Base-by-base conservation (phyloP, 805 yeast genomes). In the Lipomyces japonicus region DNA sequence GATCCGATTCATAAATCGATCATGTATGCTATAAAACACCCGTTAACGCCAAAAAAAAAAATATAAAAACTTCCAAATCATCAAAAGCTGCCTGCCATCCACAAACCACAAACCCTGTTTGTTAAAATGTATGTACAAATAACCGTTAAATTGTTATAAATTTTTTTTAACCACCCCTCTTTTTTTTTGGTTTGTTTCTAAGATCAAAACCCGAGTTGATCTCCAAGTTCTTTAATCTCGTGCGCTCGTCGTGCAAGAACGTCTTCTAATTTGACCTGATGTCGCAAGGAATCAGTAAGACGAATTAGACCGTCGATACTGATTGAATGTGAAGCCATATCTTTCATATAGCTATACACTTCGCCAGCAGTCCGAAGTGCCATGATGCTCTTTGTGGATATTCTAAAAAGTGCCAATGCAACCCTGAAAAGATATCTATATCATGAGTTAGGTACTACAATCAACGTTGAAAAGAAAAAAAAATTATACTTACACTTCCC, bases 401-500 rank as follows among this genome's bases (percentile, higher is more conserved):
- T 49, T 28, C 65, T 59, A 50, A 67, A 62, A 44, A 67, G 43
- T 2, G 67, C 65, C 25, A 67, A 51, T 0, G 71, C 69, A 2
- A 66, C 61, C 22, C 66, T 59, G 57, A 67, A 66, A 34, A 67
- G 56, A 44, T 62, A 53, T 19, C 39, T 34, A 30, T 16, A 24
- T 14, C 32, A 31, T 16, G 9, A 4, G 16, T 34, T 14, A 12
- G 28, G n/a, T 35, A 14, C 4, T 14, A 38, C 10, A n/a, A n/a
- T n/a, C n/a, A n/a, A n/a, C n/a, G n/a, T 19, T 35, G n/a, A 4
- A 22, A 10, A 18, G 14, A 14, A 4, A 4, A 69, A 64, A 14
- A 75, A 61, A 47, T 67, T 14, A 2, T 19, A 22, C 46, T 14
- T 36, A 74, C 1, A 64, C 63, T 39, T 67, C 72, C 3, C 75